These are phyloP conservation scores for Grosmannia penicillata DNA, from an alignment of 2,329 filamentous ascomycete genomes.

Conservation along the genomic window DNA sequence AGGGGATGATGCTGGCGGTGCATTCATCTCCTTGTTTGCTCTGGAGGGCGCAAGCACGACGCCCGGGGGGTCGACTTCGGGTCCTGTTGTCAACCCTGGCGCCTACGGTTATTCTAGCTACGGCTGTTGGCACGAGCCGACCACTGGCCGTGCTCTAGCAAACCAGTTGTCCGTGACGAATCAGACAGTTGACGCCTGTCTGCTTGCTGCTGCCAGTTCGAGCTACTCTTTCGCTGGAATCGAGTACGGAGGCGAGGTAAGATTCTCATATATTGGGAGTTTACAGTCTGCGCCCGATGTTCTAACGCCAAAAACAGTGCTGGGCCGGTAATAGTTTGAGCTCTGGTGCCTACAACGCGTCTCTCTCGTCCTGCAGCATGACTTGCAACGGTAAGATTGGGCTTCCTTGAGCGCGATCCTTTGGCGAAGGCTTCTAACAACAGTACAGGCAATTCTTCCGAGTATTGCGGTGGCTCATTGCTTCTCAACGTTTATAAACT, in stretches of 20 bases:
- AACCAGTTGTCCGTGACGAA: constrained; percentile 4
- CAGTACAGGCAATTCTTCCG: constrained; percentile 7
- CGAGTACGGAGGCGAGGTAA: constrained; percentile 16
- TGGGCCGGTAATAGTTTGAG: constrained; percentile 5
- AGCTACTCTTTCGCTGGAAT: constrained; percentile 15
- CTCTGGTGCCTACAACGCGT: constrained; percentile 6
- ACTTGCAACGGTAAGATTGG: constrained; percentile 11
- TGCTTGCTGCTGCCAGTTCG: constrained; percentile 11
- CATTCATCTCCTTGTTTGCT: constrained; percentile 34
- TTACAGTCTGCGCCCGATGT: too few species aligned
- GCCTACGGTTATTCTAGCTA: constrained; percentile 16
- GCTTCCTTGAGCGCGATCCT: too few species aligned
- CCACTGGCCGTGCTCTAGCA: constrained; percentile 11
- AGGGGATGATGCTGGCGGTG: constrained; percentile 16
- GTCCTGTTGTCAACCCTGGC: constrained; percentile 20
- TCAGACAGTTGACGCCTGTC: constrained; percentile 13
- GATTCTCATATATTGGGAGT: too few species aligned
- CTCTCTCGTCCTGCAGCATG: constrained; percentile 16
- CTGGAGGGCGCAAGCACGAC: constrained; percentile 14
- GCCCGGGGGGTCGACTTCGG: neutral
- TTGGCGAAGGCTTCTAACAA: too few species aligned
- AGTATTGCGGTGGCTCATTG: too few species aligned
- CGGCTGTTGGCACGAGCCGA: constrained; percentile 20
- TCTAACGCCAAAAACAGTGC: constrained; percentile 3
- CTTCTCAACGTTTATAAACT: too few species aligned